Percentiles rank a stretch among this genome's conserved stretches.
These are phyloP conservation scores for Cavenderia fasciculata DNA, from an alignment of 78 protist genomes.

Conservation along the genomic window DNA sequence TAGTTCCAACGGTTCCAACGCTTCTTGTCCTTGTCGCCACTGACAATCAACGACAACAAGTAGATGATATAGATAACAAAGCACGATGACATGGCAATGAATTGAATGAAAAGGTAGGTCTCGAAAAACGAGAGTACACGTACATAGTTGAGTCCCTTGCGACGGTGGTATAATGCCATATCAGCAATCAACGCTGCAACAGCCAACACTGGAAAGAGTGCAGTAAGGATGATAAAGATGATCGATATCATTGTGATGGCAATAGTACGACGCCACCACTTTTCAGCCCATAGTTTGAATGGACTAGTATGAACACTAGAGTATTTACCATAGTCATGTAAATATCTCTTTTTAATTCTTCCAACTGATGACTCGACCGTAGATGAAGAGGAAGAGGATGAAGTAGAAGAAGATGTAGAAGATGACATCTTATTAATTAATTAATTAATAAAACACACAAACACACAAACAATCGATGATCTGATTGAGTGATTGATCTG, in stretches of 20 bases:
- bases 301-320: slow-evolving; percentile 22
- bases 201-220: slow-evolving; percentile 51
- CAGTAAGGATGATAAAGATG: slow-evolving; percentile 16
- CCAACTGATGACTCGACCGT: too few relatives aligned
- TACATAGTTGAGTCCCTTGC: slow-evolving; percentile 50
- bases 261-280: slow-evolving; percentile 59
- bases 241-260: slow-evolving; percentile 31
- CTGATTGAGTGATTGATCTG: too few relatives aligned
- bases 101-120: slow-evolving; percentile 32
- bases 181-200: slow-evolving; percentile 44
- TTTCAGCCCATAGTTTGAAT: slow-evolving; percentile 48
- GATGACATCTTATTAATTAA: too few relatives aligned
- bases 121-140: slow-evolving; percentile 57
- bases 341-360: slow-evolving; percentile 19
- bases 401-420: too few relatives aligned
- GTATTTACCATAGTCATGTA: slow-evolving; percentile 63
- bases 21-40: neutral
- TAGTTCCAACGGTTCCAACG: slow-evolving; percentile 44
- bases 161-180: neutral
- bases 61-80: slow-evolving; percentile 16
- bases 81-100: slow-evolving; percentile 32
- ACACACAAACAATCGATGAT: too few relatives aligned
- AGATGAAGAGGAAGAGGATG: too few relatives aligned
- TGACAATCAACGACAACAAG: slow-evolving; percentile 30
- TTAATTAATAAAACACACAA: too few relatives aligned